A percentile compares a stretch with the other conserved stretches of the same genome.
These are phyloP conservation scores for Cytospora mali DNA, from an alignment of 2,329 filamentous ascomycete species.

Conservation along the genomic window DNA sequence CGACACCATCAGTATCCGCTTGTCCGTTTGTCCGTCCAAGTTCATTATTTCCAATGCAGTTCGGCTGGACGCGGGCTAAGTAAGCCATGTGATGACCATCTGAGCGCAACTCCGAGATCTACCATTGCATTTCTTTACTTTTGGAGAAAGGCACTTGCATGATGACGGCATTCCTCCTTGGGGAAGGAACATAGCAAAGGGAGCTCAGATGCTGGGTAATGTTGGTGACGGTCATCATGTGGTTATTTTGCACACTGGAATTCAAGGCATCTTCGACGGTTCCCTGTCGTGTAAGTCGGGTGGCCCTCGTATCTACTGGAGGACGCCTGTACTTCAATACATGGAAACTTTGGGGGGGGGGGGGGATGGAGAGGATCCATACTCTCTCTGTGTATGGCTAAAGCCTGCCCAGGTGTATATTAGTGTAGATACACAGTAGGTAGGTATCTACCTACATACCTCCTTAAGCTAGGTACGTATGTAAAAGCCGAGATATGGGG, in stretches of 20 bases:
- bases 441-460: not conserved
- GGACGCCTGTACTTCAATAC: not conserved
- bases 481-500: not conserved
- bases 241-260: not conserved
- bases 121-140: not conserved
- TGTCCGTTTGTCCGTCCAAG: too few relatives aligned
- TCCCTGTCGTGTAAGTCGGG: not conserved
- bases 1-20: not conserved
- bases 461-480: not conserved
- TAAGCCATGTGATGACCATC: not conserved
- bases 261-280: not conserved
- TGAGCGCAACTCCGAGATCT: not conserved
- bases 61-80: slow-evolving; percentile 29
- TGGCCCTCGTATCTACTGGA: not conserved
- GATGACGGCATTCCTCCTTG: not conserved
- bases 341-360: too few relatives aligned
- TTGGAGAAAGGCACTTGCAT: not conserved
- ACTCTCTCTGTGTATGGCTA: too few relatives aligned
- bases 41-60: not conserved
- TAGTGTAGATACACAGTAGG: too few relatives aligned
- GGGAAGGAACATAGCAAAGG: not conserved
- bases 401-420: too few relatives aligned
- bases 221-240: not conserved
- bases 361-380: not conserved
- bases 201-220: not conserved